Evolutionary conservation across 768 basidiomycete species (phyloP).

Genomic region (Leccinum broughii): DNA sequence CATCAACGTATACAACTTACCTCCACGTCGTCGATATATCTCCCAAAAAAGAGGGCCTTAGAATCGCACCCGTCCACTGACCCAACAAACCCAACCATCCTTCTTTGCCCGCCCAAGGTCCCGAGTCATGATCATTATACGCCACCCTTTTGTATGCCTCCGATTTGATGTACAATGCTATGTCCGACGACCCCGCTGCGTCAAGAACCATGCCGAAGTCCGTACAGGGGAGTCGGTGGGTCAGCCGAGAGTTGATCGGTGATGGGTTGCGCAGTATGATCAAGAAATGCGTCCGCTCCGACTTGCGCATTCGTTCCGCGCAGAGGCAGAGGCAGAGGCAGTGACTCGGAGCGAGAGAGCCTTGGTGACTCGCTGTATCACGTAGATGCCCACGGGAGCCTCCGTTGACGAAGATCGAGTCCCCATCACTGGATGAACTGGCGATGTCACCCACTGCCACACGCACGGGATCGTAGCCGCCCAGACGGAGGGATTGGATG

Average conservation of each 20-base stretch:
- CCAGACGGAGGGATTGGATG: conserved; percentile 50
- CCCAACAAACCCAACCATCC: too few relatives aligned
- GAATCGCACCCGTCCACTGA: too few relatives aligned
- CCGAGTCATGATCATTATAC: too few relatives aligned
- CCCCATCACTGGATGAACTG: conserved; percentile 23
- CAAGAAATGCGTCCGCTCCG: conserved; percentile 71
- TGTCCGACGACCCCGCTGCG: conserved; percentile 44
- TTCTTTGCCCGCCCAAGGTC: too few relatives aligned
- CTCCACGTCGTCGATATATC: too few relatives aligned
- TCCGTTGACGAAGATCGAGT: conserved; percentile 68
- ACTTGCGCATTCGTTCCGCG: conserved; percentile 56
- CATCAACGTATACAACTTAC: too few relatives aligned
- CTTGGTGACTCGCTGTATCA: conserved; percentile 68
- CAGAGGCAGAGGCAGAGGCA: conserved; percentile 50
- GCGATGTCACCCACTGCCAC: neutral
- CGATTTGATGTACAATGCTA: conserved; percentile 45
- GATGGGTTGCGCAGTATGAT: conserved; percentile 57
- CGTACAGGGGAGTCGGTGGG: conserved; percentile 43
- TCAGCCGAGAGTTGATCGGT: conserved; percentile 44
- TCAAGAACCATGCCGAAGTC: conserved; percentile 59
- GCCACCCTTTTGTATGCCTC: conserved; percentile 20
- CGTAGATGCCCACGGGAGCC: conserved; percentile 70
- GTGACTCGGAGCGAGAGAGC: conserved; percentile 57
- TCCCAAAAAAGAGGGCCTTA: too few relatives aligned
- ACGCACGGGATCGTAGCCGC: conserved; percentile 44